Evolutionary conservation across 2,329 filamentous ascomycete genomes (phyloP).

Genomic region (Colletotrichum chlorophyti): DNA sequence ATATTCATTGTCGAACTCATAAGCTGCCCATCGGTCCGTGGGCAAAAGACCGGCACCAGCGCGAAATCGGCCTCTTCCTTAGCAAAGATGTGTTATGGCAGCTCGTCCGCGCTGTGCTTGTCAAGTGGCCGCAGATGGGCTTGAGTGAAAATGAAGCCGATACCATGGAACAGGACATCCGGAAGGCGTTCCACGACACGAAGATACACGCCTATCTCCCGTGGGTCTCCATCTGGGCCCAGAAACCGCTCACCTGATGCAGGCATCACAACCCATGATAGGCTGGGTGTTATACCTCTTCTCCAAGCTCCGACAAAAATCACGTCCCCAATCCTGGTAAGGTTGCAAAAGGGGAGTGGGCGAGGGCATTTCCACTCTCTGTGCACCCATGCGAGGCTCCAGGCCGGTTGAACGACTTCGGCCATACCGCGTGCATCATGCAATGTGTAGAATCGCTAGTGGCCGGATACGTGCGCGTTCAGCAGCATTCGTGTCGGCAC

Average conservation of each 20-base stretch:
- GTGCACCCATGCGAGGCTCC: background rate
- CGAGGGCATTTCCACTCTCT: background rate
- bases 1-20: constrained; percentile 37
- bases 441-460: background rate
- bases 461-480: background rate
- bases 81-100: constrained; percentile 40
- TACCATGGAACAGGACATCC: constrained; percentile 38
- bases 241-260: constrained; percentile 38
- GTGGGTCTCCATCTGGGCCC: constrained; percentile 46
- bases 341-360: no score
- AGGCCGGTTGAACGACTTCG: background rate
- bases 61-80: constrained; percentile 46
- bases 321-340: no score
- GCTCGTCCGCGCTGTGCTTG: constrained; percentile 41
- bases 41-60: constrained; percentile 40
- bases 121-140: constrained; percentile 38
- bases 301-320: no score
- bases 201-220: constrained; percentile 41
- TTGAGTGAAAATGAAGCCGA: constrained; percentile 42
- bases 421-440: background rate
- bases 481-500: constrained; percentile 1
- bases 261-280: background rate
- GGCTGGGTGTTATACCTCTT: background rate
- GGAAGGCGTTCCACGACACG: constrained; percentile 40
- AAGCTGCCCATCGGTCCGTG: constrained; percentile 46